Conservation (phyloP, 1,284 basidiomycete species). For the Irpex sp. region DNA sequence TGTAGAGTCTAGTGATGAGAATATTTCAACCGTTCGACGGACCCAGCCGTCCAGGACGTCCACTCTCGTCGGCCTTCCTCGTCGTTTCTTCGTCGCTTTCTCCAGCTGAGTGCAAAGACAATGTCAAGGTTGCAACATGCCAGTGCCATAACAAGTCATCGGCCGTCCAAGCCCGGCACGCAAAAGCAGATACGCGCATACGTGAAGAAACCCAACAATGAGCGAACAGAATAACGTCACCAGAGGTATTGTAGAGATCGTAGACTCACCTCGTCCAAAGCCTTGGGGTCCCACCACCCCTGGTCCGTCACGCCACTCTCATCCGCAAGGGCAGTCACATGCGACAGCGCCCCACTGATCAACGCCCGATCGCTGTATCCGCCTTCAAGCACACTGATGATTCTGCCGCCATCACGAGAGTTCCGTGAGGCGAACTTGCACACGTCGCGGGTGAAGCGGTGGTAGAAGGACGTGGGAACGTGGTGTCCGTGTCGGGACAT, state of each 20-base stretch:
- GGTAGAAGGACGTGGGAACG: slow-evolving; percentile 86
- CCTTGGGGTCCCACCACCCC: slow-evolving; percentile 71
- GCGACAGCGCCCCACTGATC: slow-evolving; percentile 77
- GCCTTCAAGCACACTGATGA: slow-evolving; percentile 91
- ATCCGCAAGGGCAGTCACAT: slow-evolving; percentile 66
- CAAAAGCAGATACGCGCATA: not conserved
- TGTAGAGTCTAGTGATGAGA: not conserved
- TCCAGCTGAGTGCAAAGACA: slow-evolving; percentile 54
- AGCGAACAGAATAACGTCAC: not conserved
- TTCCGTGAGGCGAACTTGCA: slow-evolving; percentile 63
- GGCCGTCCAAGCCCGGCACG: too few species aligned
- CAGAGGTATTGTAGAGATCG: too few species aligned
- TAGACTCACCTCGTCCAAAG: slow-evolving; percentile 53
- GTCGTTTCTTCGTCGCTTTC: slow-evolving; percentile 61
- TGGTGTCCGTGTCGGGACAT: slow-evolving; percentile 93
- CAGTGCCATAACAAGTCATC: too few species aligned
- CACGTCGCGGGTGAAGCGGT: slow-evolving; percentile 78
- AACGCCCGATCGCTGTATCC: slow-evolving; percentile 92
- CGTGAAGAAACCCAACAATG: not conserved
- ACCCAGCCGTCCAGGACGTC: slow-evolving; percentile 8
- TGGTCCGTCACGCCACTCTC: slow-evolving; percentile 30
- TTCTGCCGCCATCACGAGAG: slow-evolving; percentile 52
- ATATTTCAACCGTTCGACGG: slow-evolving; percentile 6
- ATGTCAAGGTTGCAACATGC: not conserved
- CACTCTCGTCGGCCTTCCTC: slow-evolving; percentile 22